Conservation (phyloP, 345 rosid species). For the Geranium brycei region DNA sequence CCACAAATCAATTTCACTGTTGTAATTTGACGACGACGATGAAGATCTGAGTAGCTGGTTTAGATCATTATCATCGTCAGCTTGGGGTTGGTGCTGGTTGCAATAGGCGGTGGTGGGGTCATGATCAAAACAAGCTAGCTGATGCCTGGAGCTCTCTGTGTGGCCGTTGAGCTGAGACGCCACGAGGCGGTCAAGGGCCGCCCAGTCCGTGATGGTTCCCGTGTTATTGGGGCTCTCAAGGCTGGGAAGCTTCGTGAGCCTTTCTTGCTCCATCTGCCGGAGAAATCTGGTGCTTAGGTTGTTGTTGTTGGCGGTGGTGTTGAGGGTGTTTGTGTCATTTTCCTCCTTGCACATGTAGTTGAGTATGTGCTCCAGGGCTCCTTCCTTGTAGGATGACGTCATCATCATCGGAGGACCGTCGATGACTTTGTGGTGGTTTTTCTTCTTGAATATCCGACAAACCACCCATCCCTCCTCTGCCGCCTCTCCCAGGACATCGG, state of each 20-base stretch:
- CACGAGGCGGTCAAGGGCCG: slow-evolving; percentile 63
- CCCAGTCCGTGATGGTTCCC: slow-evolving; percentile 52
- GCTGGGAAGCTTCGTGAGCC: slow-evolving; percentile 60
- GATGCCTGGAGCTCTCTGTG: slow-evolving; percentile 27
- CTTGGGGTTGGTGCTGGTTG: slow-evolving; percentile 11
- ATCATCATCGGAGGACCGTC: slow-evolving; percentile 14
- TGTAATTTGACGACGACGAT: background rate
- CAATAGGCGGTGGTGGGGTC: slow-evolving; percentile 30
- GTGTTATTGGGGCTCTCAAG: slow-evolving; percentile 42
- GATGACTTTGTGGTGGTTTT: slow-evolving; percentile 70
- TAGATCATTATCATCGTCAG: slow-evolving; percentile 9
- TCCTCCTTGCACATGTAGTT: slow-evolving; percentile 61
- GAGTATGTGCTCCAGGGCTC: slow-evolving; percentile 57
- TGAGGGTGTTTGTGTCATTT: slow-evolving; percentile 12
- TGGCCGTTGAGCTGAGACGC: slow-evolving; percentile 90
- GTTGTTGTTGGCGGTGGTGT: no score
- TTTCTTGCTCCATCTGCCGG: slow-evolving; percentile 16
- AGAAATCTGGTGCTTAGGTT: slow-evolving; percentile 7
- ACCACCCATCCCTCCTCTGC: slow-evolving; percentile 97
- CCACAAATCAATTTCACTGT: slow-evolving; percentile 47
- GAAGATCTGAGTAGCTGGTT: background rate
- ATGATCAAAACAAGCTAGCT: slow-evolving; percentile 25
- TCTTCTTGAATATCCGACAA: slow-evolving; percentile 85
- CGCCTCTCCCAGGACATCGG: slow-evolving; percentile 27
- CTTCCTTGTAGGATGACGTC: slow-evolving; percentile 18